A percentile compares a stretch with the other conserved stretches of the same genome.
phyloP scores from a whole-genome alignment of 2,329 filamentous ascomycete species.

The Fusarium sp. region DNA sequence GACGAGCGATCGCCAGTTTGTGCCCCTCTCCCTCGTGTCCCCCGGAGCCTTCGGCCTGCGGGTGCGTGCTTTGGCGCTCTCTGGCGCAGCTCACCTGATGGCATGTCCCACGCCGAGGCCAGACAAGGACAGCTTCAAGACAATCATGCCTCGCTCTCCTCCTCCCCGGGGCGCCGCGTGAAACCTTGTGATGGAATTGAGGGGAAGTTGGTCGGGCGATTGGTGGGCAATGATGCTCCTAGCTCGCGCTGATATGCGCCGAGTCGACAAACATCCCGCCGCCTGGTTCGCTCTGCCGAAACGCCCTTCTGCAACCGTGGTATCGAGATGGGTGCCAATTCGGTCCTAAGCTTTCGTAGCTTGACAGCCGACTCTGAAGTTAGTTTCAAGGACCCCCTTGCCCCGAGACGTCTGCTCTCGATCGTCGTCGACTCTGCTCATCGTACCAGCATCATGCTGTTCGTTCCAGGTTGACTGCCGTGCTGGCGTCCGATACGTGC shows the following conservation, averaged over 20 bases:
- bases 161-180: slow-evolving; percentile 22
- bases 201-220: slow-evolving; percentile 34
- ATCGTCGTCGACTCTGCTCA: slow-evolving; percentile 10
- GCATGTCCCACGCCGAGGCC: slow-evolving; percentile 11
- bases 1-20: slow-evolving; percentile 41
- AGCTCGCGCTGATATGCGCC: slow-evolving; percentile 15
- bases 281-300: slow-evolving; percentile 2
- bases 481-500: slow-evolving; percentile 23
- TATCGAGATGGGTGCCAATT: slow-evolving; percentile 32
- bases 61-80: slow-evolving; percentile 36
- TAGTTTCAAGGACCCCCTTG: background rate
- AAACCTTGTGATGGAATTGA: slow-evolving; percentile 44
- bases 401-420: background rate
- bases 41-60: slow-evolving; percentile 40
- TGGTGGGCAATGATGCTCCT: slow-evolving; percentile 18
- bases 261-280: slow-evolving; percentile 13
- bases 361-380: slow-evolving; percentile 16
- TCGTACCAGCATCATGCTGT: slow-evolving; percentile 42
- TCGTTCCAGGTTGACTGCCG: slow-evolving; percentile 31
- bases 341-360: background rate
- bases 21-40: slow-evolving; percentile 26
- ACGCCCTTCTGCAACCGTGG: slow-evolving; percentile 18
- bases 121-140: slow-evolving; percentile 6
- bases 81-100: slow-evolving; percentile 42
- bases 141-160: slow-evolving; percentile 5